Conservation (phyloP, 768 basidiomycete genomes). For the Kwoniella dendrophila region DNA sequence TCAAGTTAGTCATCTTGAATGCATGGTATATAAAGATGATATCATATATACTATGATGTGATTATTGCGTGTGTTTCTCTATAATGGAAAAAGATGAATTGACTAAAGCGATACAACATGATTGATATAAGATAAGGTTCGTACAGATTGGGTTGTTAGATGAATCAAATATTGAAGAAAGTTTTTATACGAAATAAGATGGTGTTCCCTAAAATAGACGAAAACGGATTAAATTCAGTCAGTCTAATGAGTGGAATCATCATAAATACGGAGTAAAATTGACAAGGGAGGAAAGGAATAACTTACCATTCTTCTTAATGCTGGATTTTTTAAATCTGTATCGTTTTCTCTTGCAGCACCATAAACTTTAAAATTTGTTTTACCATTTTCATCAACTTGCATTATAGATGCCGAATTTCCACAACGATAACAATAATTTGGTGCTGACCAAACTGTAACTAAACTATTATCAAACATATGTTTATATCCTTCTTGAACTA, state of each 20-base stretch:
- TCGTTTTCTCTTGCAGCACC: slow-evolving; percentile 88
- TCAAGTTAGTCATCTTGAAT: not conserved
- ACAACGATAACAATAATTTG: slow-evolving; percentile 60
- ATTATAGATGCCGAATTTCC: slow-evolving; percentile 91
- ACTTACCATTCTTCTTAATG: slow-evolving; percentile 70
- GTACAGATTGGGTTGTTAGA: no score
- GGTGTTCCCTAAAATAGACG: slow-evolving; percentile 28
- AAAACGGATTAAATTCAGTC: not conserved
- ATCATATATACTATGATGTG: slow-evolving; percentile 1
- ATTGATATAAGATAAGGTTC: no score
- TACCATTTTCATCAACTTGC: slow-evolving; percentile 68
- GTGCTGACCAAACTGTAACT: slow-evolving; percentile 56
- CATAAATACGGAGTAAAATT: not conserved
- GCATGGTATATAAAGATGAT: not conserved
- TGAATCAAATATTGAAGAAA: not conserved
- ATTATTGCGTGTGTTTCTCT: no score
- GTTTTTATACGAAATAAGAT: slow-evolving; percentile 45
- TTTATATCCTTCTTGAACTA: slow-evolving; percentile 64
- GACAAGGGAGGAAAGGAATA: not conserved
- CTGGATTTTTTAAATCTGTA: slow-evolving; percentile 74
- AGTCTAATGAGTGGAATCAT: not conserved
- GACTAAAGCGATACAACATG: slow-evolving; percentile 18
- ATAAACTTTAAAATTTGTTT: slow-evolving; percentile 75
- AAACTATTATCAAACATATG: slow-evolving; percentile 55
- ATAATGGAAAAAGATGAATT: no score